Evolutionary conservation across 441 rosid species (phyloP).

Genomic region (Gossypium aridum): DNA sequence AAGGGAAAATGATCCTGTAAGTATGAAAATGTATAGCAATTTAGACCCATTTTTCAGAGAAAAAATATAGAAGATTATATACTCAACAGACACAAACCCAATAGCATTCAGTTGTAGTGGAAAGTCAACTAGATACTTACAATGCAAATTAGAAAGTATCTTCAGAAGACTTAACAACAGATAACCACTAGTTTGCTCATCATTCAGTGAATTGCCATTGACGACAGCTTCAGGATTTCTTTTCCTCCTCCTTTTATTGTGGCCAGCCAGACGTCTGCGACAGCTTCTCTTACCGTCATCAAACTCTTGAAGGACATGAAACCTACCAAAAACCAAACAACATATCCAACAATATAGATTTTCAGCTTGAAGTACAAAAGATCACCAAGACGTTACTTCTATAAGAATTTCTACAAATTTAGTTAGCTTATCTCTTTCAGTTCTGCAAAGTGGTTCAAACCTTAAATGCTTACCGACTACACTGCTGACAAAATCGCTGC

Average conservation of each 20-base stretch:
- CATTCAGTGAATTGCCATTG: conserved; percentile 43
- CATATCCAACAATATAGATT: background rate
- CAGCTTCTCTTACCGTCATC: conserved; percentile 99
- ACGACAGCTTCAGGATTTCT: conserved; percentile 64
- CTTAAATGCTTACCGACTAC: conserved; percentile 63
- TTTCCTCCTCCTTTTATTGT: conserved; percentile 90
- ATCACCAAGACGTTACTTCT: background rate
- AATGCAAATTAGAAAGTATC: conserved; percentile 78
- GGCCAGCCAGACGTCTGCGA: conserved; percentile 97
- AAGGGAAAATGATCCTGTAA: background rate
- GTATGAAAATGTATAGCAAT: background rate
- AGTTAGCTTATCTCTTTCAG: background rate
- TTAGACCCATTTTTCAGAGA: background rate
- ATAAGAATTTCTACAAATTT: background rate
- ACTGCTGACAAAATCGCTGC: conserved; percentile 99
- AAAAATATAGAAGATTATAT: background rate
- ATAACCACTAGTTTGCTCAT: conserved; percentile 76
- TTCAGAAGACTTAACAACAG: conserved; percentile 69
- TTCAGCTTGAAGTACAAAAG: background rate
- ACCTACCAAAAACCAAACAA: conserved; percentile 39
- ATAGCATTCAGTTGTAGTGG: background rate
- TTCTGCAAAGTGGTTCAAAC: background rate
- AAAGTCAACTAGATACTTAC: conserved; percentile 33
- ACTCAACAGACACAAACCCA: background rate
- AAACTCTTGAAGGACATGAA: conserved; percentile 94